phyloP scores from a whole-genome alignment of 495 filamentous ascomycete species.

The Physcia stellaris region DNA sequence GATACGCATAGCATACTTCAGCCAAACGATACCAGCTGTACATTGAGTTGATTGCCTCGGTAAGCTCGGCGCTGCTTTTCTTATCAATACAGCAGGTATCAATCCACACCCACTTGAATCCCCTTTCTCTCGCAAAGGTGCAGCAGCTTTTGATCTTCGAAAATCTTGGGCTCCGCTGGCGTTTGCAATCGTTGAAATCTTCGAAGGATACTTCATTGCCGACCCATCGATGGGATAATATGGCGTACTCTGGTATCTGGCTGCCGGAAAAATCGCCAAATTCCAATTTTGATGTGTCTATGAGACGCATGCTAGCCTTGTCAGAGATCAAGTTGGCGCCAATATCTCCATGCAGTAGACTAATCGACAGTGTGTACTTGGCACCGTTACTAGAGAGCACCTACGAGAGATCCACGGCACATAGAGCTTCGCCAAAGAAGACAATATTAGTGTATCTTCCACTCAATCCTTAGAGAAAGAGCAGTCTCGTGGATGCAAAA shows the following conservation, averaged over 20 bases:
- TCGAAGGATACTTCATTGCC: conserved; percentile 27
- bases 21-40: conserved; percentile 24
- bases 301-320: conserved; percentile 31
- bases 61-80: conserved; percentile 21
- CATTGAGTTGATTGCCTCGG: no score
- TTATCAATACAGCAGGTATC: conserved; percentile 35
- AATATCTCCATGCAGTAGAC: no score
- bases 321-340: no score
- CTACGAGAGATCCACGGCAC: no score
- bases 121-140: conserved; percentile 6
- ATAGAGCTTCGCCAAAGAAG: no score
- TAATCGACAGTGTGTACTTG: no score
- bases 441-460: no score
- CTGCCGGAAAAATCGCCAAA: conserved; percentile 22
- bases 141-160: conserved; percentile 11
- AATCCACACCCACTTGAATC: conserved; percentile 23
- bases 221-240: conserved; percentile 34
- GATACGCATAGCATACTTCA: conserved; percentile 24
- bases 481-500: no score
- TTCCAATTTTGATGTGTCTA: conserved; percentile 25
- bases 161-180: background rate
- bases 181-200: conserved; percentile 11
- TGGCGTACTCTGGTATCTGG: conserved; percentile 24
- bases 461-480: no score
- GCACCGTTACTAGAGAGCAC: no score